A percentile compares a stretch with the other conserved stretches of the same genome.
phyloP scores from a whole-genome alignment of 116 monocot genomes.

The Cymodocea nodosa region DNA sequence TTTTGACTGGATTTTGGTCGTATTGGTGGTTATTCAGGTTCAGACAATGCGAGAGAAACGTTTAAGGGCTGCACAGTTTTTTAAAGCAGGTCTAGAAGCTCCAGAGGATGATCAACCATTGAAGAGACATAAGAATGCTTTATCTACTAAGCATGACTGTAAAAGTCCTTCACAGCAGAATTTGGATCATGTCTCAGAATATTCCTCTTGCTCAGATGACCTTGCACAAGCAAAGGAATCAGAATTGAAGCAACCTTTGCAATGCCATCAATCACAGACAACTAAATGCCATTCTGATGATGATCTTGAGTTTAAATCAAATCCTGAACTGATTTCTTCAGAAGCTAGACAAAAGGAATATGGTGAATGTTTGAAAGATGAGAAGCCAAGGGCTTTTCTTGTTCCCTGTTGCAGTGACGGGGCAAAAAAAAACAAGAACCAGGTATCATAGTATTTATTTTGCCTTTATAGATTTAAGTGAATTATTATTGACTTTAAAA shows the following conservation, averaged over 20 bases:
- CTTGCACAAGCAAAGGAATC: conserved; percentile 1
- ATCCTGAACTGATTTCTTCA: neutral
- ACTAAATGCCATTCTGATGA: neutral
- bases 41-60: conserved; percentile 65
- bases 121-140: conserved; percentile 24
- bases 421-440: neutral
- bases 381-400: neutral
- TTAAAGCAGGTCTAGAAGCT: conserved; percentile 67
- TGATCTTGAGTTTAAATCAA: neutral
- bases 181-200: conserved; percentile 11
- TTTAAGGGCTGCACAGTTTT: conserved; percentile 44
- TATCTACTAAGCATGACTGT: conserved; percentile 8
- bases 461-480: neutral
- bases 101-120: conserved; percentile 29
- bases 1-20: neutral
- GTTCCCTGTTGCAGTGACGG: conserved; percentile 2
- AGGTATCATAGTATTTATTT: conserved; percentile 1
- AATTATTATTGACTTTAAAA: neutral
- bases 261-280: neutral
- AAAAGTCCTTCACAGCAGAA: conserved; percentile 3
- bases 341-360: neutral
- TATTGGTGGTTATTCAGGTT: conserved; percentile 19
- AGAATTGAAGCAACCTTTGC: neutral
- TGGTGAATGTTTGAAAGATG: neutral
- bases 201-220: neutral